Conservation (phyloP, 1,284 basidiomycete species). For the Golubevia pallescens region DNA sequence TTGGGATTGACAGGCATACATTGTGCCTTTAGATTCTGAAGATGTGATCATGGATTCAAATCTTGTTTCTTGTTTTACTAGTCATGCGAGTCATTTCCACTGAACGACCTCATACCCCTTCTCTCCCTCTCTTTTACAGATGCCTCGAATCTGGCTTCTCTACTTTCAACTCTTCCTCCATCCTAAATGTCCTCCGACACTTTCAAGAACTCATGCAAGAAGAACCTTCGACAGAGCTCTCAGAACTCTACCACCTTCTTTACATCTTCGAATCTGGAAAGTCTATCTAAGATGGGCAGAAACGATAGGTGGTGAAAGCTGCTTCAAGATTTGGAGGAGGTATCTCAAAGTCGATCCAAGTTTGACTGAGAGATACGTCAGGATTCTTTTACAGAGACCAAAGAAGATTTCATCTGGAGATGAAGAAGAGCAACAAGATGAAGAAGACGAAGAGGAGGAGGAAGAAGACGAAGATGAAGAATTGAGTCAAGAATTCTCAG, state of each 20-base stretch:
- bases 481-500: no score
- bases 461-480: no score
- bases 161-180: slow-evolving; percentile 60
- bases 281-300: slow-evolving; percentile 60
- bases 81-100: no score
- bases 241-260: slow-evolving; percentile 51
- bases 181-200: slow-evolving; percentile 47
- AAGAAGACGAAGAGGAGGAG: no score
- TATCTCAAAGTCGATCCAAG: slow-evolving; percentile 54
- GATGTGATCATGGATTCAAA: no score
- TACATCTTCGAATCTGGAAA: slow-evolving; percentile 61
- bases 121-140: slow-evolving; percentile 9
- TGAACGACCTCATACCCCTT: neutral
- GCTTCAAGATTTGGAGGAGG: slow-evolving; percentile 54
- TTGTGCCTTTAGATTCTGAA: no score
- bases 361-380: slow-evolving; percentile 55
- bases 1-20: no score
- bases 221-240: slow-evolving; percentile 63
- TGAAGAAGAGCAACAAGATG: neutral
- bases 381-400: slow-evolving; percentile 22
- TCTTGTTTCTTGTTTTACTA: no score
- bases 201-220: slow-evolving; percentile 52
- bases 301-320: slow-evolving; percentile 42
- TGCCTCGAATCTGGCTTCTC: slow-evolving; percentile 58
- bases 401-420: neutral